Evolutionary conservation across 2,329 filamentous ascomycete genomes (phyloP), one percentile per base, ranked within the genome.

Genomic region (Microcera coccophila): DNA sequence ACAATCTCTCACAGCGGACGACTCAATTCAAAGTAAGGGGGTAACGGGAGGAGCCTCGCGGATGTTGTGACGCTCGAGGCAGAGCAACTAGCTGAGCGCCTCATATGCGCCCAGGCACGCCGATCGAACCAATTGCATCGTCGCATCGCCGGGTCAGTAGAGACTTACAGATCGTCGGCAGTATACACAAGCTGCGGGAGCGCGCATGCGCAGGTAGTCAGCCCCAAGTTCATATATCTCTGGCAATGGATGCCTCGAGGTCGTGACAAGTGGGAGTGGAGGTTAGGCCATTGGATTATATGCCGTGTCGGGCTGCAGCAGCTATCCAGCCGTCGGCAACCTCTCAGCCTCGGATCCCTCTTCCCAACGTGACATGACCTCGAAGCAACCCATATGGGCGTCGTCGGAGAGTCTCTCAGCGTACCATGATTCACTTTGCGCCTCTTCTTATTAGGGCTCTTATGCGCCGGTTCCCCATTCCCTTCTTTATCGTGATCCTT

Each of bases 391-490:
- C 24, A 21, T 15, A 19, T 53, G 53, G 60, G 44, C 22, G 12
- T 26, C 22, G 22, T 12, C 22, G 22, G 12, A 26, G 22, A 12
- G 22, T 26, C 22, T 55, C 19, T n/a, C n/a, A 45, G 68, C 82
- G 72, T 80, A 90, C 87, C 87, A 71, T 91, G 87, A 73, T 90
- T 90, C 57, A 91, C 87, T 73, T 91, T 91, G 74, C 87, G 85
- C 70, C 87, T 79, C 76, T 90, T 90, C 73, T 88, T 90, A 44
- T 88, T 90, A 44, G 84, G 82, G 64, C 81, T 86, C 66, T 78
- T 75, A 53, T 69, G 55, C 35, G 48, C 55, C 36, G 42, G 42
- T 36, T 49, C 54, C 41, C 54, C 47, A 42, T 61, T 57, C 20
- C 51, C 48, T 8, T 36, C 49, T 41, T 62, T 63, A 37, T 55